These are phyloP conservation scores for Quercus engelmannii DNA, from an alignment of 306 rosid species.

Conservation along the genomic window DNA sequence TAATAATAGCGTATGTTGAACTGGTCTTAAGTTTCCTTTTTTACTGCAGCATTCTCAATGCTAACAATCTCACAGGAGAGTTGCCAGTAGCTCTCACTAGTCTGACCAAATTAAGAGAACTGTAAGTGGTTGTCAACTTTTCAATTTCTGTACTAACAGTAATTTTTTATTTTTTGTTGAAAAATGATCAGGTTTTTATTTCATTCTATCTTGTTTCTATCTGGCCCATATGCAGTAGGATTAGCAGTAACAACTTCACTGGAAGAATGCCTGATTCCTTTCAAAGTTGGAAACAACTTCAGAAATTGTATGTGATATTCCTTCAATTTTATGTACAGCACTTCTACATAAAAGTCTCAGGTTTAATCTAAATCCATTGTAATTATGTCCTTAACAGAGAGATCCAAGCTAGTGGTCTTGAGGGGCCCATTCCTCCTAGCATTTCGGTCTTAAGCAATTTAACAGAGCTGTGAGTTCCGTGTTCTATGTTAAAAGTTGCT, in stretches of 20 bases:
- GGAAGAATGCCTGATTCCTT: constrained; percentile 30
- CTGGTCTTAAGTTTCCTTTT: neutral
- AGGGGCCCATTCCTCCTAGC: too few species aligned
- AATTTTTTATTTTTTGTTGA: neutral
- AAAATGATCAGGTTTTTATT: neutral
- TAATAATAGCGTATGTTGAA: neutral
- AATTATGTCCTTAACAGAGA: constrained; percentile 6
- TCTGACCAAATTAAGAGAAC: neutral
- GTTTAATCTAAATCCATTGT: neutral
- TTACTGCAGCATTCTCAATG: constrained; percentile 12
- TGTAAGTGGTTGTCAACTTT: constrained; percentile 13
- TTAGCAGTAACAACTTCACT: constrained; percentile 35
- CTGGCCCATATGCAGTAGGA: constrained; percentile 4
- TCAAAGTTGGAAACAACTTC: constrained; percentile 15
- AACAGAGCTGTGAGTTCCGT: too few species aligned
- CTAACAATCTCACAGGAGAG: constrained; percentile 26
- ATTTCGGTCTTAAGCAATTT: too few species aligned
- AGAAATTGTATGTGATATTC: neutral
- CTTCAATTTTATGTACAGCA: neutral
- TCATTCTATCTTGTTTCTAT: neutral
- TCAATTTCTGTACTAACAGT: neutral
- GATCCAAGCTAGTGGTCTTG: constrained; percentile 28
- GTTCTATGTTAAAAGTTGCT: too few species aligned
- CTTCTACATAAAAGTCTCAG: neutral
- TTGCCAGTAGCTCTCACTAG: constrained; percentile 18